Conservation (phyloP, 225 moss, liverwort and hornwort species). For the Marchantia polymorpha region DNA sequence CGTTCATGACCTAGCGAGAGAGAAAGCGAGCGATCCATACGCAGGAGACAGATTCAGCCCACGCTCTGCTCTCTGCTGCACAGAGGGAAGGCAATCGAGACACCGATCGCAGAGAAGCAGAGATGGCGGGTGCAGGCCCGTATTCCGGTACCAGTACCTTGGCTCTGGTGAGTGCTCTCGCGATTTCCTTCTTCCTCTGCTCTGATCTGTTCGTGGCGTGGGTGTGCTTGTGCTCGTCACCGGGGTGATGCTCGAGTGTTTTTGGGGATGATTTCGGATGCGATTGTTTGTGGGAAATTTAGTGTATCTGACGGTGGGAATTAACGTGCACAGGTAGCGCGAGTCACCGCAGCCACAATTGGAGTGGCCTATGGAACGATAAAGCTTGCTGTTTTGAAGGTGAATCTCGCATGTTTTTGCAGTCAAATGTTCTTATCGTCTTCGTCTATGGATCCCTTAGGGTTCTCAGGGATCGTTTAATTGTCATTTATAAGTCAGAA, state of each 20-base stretch:
- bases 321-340: constrained; percentile 33
- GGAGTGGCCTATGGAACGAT: constrained; percentile 47
- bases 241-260: not conserved
- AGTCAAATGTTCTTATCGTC: not conserved
- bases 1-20: constrained; percentile 18
- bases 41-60: not conserved
- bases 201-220: not conserved
- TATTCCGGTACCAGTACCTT: constrained; percentile 40
- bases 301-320: not conserved
- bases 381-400: constrained; percentile 44
- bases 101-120: not conserved
- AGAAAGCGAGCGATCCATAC: not conserved
- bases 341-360: constrained; percentile 44
- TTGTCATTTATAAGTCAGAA: not conserved
- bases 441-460: constrained; percentile 3
- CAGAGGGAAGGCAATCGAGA: not conserved
- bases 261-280: not conserved
- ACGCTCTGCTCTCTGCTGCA: not conserved
- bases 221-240: not conserved
- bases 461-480: too few relatives aligned
- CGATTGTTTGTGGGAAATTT: not conserved
- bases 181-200: not conserved
- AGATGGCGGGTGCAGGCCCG: constrained; percentile 38
- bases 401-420: not conserved
- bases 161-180: constrained; percentile 27